These are phyloP conservation scores for Fusarium beomiforme DNA, from an alignment of 2,329 filamentous ascomycete genomes.

Conservation along the genomic window DNA sequence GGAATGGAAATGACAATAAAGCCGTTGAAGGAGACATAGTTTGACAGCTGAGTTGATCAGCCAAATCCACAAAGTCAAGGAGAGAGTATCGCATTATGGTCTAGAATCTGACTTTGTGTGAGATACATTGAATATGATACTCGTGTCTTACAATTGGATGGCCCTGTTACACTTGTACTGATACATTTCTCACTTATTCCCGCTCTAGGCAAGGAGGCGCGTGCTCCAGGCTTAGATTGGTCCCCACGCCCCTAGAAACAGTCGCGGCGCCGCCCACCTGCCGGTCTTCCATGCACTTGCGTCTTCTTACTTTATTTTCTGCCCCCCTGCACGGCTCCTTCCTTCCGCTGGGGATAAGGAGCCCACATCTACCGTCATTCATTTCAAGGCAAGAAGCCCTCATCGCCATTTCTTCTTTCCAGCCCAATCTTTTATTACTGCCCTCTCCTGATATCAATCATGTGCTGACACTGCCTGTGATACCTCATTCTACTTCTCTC, in stretches of 20 bases:
- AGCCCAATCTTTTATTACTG: neutral
- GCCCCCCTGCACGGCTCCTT: neutral
- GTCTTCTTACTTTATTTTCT: neutral
- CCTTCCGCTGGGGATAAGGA: neutral
- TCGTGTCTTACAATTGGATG: neutral
- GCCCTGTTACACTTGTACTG: neutral
- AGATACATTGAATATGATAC: neutral
- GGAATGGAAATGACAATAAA: neutral
- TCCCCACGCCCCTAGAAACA: slow-evolving; percentile 7
- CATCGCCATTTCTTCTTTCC: neutral
- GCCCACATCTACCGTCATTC: slow-evolving; percentile 31
- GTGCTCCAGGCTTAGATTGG: slow-evolving; percentile 1
- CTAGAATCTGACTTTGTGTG: neutral
- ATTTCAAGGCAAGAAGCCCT: slow-evolving; percentile 3
- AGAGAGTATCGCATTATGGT: neutral
- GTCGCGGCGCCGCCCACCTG: slow-evolving; percentile 27
- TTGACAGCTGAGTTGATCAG: neutral
- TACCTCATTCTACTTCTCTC: neutral
- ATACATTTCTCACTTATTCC: neutral
- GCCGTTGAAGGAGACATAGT: neutral
- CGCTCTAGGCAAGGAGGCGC: slow-evolving; percentile 30
- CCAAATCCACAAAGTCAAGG: neutral
- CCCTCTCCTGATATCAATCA: slow-evolving; percentile 8
- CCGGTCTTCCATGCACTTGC: slow-evolving; percentile 3
- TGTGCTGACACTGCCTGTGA: neutral